Evolutionary conservation across 495 filamentous ascomycete genomes (phyloP).

Genomic region (Immersiella caudata): DNA sequence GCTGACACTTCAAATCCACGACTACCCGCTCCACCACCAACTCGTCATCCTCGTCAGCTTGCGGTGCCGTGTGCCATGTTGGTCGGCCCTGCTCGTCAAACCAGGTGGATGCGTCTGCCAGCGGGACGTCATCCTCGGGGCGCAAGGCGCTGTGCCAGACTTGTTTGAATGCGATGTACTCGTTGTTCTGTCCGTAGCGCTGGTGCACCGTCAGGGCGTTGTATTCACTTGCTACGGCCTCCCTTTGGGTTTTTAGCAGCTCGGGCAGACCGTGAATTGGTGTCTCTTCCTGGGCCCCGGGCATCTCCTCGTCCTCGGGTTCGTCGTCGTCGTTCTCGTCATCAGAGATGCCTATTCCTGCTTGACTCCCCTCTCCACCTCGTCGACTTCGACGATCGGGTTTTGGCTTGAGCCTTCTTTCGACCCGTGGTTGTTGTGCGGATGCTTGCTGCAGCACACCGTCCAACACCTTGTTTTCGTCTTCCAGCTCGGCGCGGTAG

Average conservation of each 20-base stretch:
- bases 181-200: slow-evolving; percentile 75
- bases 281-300: slow-evolving; percentile 23
- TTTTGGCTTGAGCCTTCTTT: slow-evolving; percentile 23
- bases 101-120: slow-evolving; percentile 74
- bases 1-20: slow-evolving; percentile 74
- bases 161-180: slow-evolving; percentile 77
- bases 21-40: slow-evolving; percentile 70
- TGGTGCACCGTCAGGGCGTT: slow-evolving; percentile 41
- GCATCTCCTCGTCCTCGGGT: slow-evolving; percentile 29
- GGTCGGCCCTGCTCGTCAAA: slow-evolving; percentile 60
- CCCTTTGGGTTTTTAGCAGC: slow-evolving; percentile 41
- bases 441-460: slow-evolving; percentile 53
- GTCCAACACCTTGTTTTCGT: slow-evolving; percentile 43
- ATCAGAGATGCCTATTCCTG: slow-evolving; percentile 29
- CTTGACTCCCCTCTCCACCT: slow-evolving; percentile 23
- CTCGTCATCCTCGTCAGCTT: slow-evolving; percentile 66
- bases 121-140: slow-evolving; percentile 61
- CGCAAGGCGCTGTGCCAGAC: slow-evolving; percentile 76
- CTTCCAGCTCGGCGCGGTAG: slow-evolving; percentile 49
- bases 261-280: slow-evolving; percentile 35
- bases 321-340: slow-evolving; percentile 43
- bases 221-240: slow-evolving; percentile 44
- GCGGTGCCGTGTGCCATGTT: slow-evolving; percentile 32
- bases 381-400: slow-evolving; percentile 20
- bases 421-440: slow-evolving; percentile 36